Base-by-base conservation (phyloP, 1,284 basidiomycete species). In the Filobasidium uniguttulatum region DNA sequence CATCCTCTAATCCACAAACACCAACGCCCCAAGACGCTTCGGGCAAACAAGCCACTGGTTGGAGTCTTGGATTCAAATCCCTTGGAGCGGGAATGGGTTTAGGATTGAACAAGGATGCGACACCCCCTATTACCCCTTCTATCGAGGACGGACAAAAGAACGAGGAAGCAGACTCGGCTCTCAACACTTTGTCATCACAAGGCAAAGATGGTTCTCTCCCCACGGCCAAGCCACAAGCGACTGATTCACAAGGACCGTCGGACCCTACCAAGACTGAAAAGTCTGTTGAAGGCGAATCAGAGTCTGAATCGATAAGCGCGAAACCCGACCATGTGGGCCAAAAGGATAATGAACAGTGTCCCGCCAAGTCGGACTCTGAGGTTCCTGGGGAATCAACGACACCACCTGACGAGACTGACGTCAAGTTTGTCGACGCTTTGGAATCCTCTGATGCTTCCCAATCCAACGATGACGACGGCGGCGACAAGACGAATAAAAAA, bases 11-110 rank as follows among this genome's bases (percentile, higher is more conserved):
- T 28, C 35, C 30, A 45, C 44, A 25, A 36, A 26, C 17, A 8
- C 10, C 19, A 44, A 25, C 29, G 15, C 3, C 30, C 30, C 12
- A 22, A n/a, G 15, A 10, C 37, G 10, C 12, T 19, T 40, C 29
- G 30, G 5, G 25, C 23, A 23, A 19, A 34, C n/a, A n/a, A n/a
- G n/a, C n/a, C n/a, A 40, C 44, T 19, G 50, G 59, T 5, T 67
- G 63, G 65, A 59, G 59, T n/a, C 48, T 65, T 22, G 65, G 65
- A 1, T 65, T 66, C 57, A 61, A 58, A 29, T 25, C 26, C 14
- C 44, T 52, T 31, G 46, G 50, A 15, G 50, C 45, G 6, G 49
- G 44, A 3, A 44, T 30, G 15, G 49, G 49, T 6, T 25, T 51
- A 0, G 50, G 50, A 0, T 17, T 46, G n/a, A 25, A 22, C 33